These are phyloP conservation scores for Adenanthera pavonina DNA, from an alignment of 306 rosid species.

Conservation along the genomic window DNA sequence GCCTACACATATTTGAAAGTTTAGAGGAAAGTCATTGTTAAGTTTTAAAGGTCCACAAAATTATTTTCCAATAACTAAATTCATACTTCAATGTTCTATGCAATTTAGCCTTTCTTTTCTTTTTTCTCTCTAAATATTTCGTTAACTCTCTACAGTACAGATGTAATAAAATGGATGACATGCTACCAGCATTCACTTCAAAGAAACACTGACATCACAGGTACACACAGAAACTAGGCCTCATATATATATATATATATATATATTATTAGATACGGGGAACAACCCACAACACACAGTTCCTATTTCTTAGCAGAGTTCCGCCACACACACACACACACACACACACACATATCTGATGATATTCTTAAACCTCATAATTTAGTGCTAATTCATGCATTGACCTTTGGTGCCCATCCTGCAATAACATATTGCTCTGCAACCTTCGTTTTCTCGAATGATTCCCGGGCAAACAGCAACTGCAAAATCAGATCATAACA, in stretches of 20 bases:
- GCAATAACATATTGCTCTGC: slow-evolving; percentile 68
- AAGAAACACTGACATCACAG: neutral
- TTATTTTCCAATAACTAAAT: too few relatives aligned
- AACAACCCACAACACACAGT: slow-evolving; percentile 1
- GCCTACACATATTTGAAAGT: too few relatives aligned
- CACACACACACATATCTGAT: slow-evolving; percentile 21
- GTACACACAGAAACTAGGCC: slow-evolving; percentile 2
- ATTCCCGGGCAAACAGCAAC: slow-evolving; percentile 69
- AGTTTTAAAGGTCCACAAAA: too few relatives aligned
- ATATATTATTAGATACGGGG: neutral
- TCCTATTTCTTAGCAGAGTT: slow-evolving; percentile 31
- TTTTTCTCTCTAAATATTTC: neutral
- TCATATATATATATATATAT: neutral
- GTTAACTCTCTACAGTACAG: neutral
- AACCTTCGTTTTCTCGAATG: slow-evolving; percentile 72
- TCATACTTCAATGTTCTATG: too few relatives aligned
- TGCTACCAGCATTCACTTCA: neutral
- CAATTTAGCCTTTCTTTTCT: too few relatives aligned
- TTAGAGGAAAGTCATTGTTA: too few relatives aligned
- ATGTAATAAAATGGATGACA: neutral
- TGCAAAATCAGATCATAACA: slow-evolving; percentile 44
- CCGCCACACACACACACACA: slow-evolving; percentile 23
- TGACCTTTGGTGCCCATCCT: slow-evolving; percentile 91
- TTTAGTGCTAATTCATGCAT: slow-evolving; percentile 61
- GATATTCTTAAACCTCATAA: slow-evolving; percentile 31